phyloP scores from a whole-genome alignment of 202 grass and related monocot genomes.

The Eragrostis tef region DNA sequence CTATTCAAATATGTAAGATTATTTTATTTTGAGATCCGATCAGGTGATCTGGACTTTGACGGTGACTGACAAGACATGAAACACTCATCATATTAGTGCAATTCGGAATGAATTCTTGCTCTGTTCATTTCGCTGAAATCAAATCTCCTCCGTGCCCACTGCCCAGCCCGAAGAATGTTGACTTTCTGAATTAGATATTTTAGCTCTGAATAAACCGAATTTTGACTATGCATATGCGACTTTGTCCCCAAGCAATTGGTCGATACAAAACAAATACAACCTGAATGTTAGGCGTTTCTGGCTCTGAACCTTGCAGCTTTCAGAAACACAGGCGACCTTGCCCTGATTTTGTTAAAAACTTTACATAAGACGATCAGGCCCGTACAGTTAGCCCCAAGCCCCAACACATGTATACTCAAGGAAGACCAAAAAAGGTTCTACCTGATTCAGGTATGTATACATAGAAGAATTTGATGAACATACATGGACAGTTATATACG shows the following conservation, averaged over 20 bases:
- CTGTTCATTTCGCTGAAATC: not conserved
- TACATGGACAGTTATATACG: not conserved
- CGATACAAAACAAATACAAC: no score
- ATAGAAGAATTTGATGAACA: constrained; percentile 6
- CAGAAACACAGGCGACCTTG: not conserved
- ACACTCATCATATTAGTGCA: not conserved
- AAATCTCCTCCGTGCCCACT: not conserved
- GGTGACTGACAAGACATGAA: constrained; percentile 8
- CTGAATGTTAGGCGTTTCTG: not conserved
- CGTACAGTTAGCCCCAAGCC: not conserved
- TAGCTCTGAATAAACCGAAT: not conserved
- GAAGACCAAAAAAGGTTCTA: not conserved
- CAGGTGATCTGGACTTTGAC: constrained; percentile 26
- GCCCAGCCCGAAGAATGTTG: no score
- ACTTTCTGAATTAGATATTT: not conserved
- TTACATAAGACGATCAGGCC: not conserved
- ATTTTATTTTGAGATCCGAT: constrained; percentile 41
- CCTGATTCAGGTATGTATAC: not conserved
- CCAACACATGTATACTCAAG: not conserved
- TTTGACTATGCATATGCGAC: not conserved
- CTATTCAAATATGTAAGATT: not conserved
- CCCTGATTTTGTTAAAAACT: not conserved
- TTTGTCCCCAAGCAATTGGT: not conserved
- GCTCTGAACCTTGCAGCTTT: not conserved
- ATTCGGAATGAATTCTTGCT: not conserved